Conservation (phyloP, 2,329 filamentous ascomycete genomes). For the Pseudocercospora cruenta region DNA sequence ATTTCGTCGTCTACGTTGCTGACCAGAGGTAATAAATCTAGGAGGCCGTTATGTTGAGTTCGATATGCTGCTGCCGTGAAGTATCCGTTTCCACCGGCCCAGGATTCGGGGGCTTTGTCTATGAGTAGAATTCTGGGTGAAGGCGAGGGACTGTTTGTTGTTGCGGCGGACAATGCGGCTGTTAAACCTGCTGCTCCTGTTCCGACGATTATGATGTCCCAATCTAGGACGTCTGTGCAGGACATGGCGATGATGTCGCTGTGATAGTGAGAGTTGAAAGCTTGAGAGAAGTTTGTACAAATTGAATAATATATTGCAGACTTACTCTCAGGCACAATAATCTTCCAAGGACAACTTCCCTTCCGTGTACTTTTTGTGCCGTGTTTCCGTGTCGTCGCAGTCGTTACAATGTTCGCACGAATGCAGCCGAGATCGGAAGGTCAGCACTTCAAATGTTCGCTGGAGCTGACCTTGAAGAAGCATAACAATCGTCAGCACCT, state of each 20-base stretch:
- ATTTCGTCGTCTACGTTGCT: constrained; percentile 58
- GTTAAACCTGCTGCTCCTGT: constrained; percentile 68
- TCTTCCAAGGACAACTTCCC: too few relatives aligned
- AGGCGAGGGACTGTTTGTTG: constrained; percentile 39
- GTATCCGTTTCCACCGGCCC: constrained; percentile 66
- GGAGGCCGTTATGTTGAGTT: constrained; percentile 58
- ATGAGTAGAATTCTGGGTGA: constrained; percentile 57
- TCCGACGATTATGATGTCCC: constrained; percentile 60
- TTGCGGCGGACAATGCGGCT: constrained; percentile 60
- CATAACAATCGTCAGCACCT: too few relatives aligned
- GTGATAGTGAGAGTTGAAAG: too few relatives aligned
- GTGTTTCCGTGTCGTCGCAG: too few relatives aligned
- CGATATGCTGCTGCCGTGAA: constrained; percentile 69
- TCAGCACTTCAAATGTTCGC: too few relatives aligned
- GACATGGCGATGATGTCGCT: not conserved
- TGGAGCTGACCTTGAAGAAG: too few relatives aligned
- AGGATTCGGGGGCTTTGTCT: constrained; percentile 62
- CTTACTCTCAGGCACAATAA: too few relatives aligned
- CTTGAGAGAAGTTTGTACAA: too few relatives aligned
- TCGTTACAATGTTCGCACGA: not conserved
- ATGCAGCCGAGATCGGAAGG: not conserved
- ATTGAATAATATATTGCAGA: too few relatives aligned
- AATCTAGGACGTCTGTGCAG: constrained; percentile 10
- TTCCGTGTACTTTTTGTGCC: too few relatives aligned
- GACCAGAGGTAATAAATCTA: constrained; percentile 63